A percentile compares a stretch with the other conserved stretches of the same genome.
Conservation (phyloP, 1,284 basidiomycete species). For the Hortiboletus rubellus region DNA sequence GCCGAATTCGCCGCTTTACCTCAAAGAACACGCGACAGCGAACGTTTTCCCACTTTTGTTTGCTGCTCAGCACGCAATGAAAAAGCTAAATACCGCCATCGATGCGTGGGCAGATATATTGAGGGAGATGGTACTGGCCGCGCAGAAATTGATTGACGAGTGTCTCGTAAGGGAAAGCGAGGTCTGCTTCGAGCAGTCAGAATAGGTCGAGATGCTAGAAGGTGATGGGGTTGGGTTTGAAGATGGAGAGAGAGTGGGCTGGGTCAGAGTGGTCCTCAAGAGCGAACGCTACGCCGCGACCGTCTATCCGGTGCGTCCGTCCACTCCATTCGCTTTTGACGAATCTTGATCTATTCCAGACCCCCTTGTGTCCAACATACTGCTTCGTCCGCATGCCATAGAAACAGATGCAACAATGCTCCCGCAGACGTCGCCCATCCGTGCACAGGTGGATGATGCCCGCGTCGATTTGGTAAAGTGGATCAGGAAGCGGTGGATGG, state of each 20-base stretch:
- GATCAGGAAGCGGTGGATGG: conserved; percentile 69
- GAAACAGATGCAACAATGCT: conserved; percentile 62
- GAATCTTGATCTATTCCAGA: conserved; percentile 41
- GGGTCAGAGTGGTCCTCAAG: conserved; percentile 65
- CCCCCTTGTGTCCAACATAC: conserved; percentile 69
- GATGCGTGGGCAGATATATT: conserved; percentile 70
- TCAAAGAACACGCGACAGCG: too few relatives aligned
- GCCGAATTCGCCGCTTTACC: too few relatives aligned
- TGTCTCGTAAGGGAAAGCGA: conserved; percentile 60
- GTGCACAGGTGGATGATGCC: conserved; percentile 70
- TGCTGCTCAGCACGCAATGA: conserved; percentile 63
- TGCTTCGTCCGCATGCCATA: conserved; percentile 66
- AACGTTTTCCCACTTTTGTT: conserved; percentile 54
- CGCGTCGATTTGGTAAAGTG: conserved; percentile 68
- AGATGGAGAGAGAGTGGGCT: conserved; percentile 70
- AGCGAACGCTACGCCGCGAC: conserved; percentile 60
- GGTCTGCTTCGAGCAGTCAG: conserved; percentile 62
- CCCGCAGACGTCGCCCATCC: conserved; percentile 61
- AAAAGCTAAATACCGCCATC: conserved; percentile 53
- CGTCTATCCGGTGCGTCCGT: conserved; percentile 67
- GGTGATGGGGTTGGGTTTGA: conserved; percentile 70
- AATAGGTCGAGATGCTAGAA: conserved; percentile 74
- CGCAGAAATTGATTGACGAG: conserved; percentile 60
- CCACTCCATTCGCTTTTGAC: neutral
- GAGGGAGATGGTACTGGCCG: conserved; percentile 61